Evolutionary conservation across 345 rosid species (phyloP).

Genomic region (Pugionium dolabratum): DNA sequence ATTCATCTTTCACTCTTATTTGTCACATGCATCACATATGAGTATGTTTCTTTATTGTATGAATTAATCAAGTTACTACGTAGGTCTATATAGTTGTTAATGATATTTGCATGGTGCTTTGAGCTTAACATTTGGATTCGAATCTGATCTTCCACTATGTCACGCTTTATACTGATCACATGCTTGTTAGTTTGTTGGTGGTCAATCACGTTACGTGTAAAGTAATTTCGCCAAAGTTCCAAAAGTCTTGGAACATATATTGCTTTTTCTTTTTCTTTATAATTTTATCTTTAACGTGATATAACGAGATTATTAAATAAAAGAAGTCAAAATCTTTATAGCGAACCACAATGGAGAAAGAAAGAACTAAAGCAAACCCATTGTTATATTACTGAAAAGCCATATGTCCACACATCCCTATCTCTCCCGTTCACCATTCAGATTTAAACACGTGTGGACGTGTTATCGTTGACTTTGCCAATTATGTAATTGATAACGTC

Average conservation of each 20-base stretch:
- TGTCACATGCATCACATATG: background rate
- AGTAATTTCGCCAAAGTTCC: slow-evolving; percentile 27
- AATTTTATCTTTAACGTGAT: slow-evolving; percentile 13
- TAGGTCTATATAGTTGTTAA: background rate
- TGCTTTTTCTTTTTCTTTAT: background rate
- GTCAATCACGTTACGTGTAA: slow-evolving; percentile 30
- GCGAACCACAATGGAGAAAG: background rate
- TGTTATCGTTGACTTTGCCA: background rate
- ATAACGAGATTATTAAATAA: background rate
- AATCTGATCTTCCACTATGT: background rate
- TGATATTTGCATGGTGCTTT: background rate
- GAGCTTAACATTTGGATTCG: slow-evolving; percentile 1
- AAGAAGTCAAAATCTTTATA: background rate
- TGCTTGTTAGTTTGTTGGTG: slow-evolving; percentile 4
- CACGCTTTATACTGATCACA: background rate
- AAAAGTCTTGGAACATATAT: slow-evolving; percentile 24
- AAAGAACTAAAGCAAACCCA: slow-evolving; percentile 2
- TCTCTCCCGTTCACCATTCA: background rate
- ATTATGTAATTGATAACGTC: background rate
- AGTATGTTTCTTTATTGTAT: background rate
- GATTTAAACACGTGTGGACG: background rate
- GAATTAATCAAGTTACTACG: background rate
- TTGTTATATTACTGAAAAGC: background rate
- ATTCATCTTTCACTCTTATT: background rate
- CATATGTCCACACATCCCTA: slow-evolving; percentile 1